Percentiles rank a stretch among this genome's conserved stretches.
Conservation (phyloP, 257 asterid species). For the Forsythia suspensa region DNA sequence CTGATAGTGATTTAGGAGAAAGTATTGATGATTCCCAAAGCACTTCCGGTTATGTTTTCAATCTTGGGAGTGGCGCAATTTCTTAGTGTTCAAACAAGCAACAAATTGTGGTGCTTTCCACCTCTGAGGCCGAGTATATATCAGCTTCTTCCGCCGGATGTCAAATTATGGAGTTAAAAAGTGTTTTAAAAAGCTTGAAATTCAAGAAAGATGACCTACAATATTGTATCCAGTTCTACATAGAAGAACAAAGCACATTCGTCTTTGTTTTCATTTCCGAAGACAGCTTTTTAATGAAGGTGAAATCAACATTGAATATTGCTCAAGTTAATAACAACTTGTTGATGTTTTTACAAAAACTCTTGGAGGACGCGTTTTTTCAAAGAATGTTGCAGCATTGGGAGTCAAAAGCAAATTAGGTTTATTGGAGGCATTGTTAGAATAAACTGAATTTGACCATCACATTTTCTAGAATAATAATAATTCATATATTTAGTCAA, state of each 20-base stretch:
- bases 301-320: background rate
- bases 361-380: background rate
- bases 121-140: background rate
- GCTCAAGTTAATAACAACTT: background rate
- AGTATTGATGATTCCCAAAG: conserved; percentile 1
- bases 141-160: background rate
- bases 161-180: background rate
- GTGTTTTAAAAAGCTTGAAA: background rate
- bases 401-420: background rate
- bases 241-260: background rate
- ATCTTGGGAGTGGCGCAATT: background rate
- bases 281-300: background rate
- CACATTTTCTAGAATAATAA: background rate
- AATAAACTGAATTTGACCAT: too few species aligned
- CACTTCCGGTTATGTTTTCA: conserved; percentile 1
- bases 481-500: background rate
- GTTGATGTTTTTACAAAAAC: background rate
- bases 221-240: too few species aligned
- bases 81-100: background rate
- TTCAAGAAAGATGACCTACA: background rate
- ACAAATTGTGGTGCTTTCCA: background rate
- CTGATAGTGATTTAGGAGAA: background rate
- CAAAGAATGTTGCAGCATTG: background rate
- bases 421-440: too few species aligned
- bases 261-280: background rate